Conservation (phyloP, 495 filamentous ascomycete genomes). For the Penicillium simplicissimum region DNA sequence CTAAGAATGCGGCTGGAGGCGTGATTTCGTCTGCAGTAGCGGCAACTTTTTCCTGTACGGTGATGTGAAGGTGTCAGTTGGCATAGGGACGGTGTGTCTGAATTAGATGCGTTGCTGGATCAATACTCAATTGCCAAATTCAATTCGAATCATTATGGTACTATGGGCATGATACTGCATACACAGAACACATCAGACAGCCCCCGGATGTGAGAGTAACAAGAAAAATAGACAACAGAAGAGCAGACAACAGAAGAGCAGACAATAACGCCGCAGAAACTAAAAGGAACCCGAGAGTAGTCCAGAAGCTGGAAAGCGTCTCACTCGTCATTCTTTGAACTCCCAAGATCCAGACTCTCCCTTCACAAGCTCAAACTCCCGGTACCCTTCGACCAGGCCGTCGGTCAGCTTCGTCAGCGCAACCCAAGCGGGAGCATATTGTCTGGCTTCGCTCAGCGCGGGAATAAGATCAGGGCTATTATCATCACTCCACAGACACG, state of each 20-base stretch:
- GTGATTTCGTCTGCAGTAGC: conserved; percentile 10
- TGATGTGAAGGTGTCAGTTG: conserved; percentile 5
- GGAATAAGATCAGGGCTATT: conserved; percentile 73
- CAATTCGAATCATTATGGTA: not conserved
- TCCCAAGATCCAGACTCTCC: conserved; percentile 2
- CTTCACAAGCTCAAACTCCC: conserved; percentile 51
- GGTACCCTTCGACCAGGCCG: conserved; percentile 78
- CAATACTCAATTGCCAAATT: not conserved
- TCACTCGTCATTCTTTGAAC: not conserved
- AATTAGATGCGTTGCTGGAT: not conserved
- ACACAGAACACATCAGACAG: not conserved
- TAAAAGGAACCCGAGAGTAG: not conserved
- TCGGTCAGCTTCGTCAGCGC: conserved; percentile 71
- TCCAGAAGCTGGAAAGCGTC: not conserved
- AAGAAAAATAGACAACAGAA: too few relatives aligned
- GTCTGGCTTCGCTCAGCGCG: conserved; percentile 77
- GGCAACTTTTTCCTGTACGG: conserved; percentile 9
- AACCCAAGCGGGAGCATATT: conserved; percentile 78
- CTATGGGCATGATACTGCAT: conserved; percentile 7
- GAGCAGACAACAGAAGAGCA: too few relatives aligned
- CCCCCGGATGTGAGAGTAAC: too few relatives aligned
- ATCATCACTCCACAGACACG: conserved; percentile 87
- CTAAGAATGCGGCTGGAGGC: conserved; percentile 7
- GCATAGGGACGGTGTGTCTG: not conserved
- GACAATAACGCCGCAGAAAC: not conserved